A percentile compares a stretch with the other conserved stretches of the same genome.
phyloP scores from a whole-genome alignment of 345 rosid genomes.

The Citrus glauca region DNA sequence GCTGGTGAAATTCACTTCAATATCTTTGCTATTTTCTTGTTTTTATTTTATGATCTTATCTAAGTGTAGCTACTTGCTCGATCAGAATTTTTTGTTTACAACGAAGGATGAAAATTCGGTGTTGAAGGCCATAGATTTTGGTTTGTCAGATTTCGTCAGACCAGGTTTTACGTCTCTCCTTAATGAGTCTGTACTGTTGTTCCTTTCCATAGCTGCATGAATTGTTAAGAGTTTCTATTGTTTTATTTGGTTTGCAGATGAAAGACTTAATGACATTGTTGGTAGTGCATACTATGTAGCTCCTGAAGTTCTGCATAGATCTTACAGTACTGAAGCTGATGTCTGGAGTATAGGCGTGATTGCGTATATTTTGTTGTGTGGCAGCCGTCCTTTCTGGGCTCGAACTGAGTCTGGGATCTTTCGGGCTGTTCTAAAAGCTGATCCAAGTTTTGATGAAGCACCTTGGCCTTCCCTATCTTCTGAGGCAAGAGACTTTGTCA shows the following conservation, averaged over 20 bases:
- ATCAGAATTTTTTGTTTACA: conserved; percentile 85
- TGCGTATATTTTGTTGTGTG: conserved; percentile 85
- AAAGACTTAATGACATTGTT: conserved; percentile 93
- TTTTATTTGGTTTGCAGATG: conserved; percentile 51
- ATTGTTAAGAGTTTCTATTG: not conserved
- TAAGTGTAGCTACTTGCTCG: conserved; percentile 26
- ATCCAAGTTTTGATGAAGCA: conserved; percentile 82
- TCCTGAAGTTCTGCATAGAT: conserved; percentile 96
- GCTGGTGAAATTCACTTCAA: not conserved
- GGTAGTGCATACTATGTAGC: conserved; percentile 97
- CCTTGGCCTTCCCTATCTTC: conserved; percentile 92
- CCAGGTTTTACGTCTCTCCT: conserved; percentile 53
- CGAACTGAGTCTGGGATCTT: conserved; percentile 94
- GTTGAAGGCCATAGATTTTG: conserved; percentile 95
- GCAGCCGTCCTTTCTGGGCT: conserved; percentile 99
- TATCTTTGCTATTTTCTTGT: not conserved
- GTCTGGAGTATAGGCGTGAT: conserved; percentile 98
- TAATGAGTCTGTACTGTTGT: not conserved
- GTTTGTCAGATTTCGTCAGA: conserved; percentile 90
- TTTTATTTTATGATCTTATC: conserved; percentile 9
- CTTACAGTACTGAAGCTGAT: conserved; percentile 89
- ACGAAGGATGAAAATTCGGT: conserved; percentile 76
- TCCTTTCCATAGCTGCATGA: not conserved
- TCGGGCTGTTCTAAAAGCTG: conserved; percentile 88
- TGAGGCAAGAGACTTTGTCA: conserved; percentile 89